Conservation (phyloP, 768 basidiomycete genomes). For the Kwoniella dejecticola region DNA sequence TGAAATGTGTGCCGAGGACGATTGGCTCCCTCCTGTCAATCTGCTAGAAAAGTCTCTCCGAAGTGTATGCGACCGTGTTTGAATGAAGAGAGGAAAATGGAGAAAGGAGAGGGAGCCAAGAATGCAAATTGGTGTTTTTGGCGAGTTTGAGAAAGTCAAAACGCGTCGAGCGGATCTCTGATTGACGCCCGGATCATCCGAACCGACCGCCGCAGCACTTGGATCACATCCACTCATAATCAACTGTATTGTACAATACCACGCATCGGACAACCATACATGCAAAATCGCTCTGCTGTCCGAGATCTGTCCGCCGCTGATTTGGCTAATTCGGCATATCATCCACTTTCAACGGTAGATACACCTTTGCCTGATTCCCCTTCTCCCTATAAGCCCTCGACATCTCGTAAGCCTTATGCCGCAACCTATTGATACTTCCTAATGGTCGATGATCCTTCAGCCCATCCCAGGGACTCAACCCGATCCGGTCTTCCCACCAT, state of each 20-base stretch:
- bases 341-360: conserved; percentile 8
- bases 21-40: not conserved
- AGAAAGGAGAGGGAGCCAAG: not conserved
- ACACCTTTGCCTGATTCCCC: conserved; percentile 21
- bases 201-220: no score
- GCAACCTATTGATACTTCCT: conserved; percentile 20
- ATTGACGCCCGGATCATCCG: not conserved
- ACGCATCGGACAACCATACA: not conserved
- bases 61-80: no score
- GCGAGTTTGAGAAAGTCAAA: not conserved
- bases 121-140: not conserved
- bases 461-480: conserved; percentile 19
- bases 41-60: no score
- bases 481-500: conserved; percentile 23
- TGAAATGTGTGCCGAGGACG: not conserved
- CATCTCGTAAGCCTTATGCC: conserved; percentile 26
- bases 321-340: conserved; percentile 18
- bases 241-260: not conserved
- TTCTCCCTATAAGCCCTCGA: conserved; percentile 14
- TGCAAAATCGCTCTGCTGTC: not conserved
- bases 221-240: not conserved
- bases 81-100: not conserved
- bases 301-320: not conserved
- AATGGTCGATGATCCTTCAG: conserved; percentile 17
- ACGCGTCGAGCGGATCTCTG: not conserved